These are phyloP conservation scores for Epichloe uncinata DNA, from an alignment of 2,329 filamentous ascomycete species.

Conservation along the genomic window DNA sequence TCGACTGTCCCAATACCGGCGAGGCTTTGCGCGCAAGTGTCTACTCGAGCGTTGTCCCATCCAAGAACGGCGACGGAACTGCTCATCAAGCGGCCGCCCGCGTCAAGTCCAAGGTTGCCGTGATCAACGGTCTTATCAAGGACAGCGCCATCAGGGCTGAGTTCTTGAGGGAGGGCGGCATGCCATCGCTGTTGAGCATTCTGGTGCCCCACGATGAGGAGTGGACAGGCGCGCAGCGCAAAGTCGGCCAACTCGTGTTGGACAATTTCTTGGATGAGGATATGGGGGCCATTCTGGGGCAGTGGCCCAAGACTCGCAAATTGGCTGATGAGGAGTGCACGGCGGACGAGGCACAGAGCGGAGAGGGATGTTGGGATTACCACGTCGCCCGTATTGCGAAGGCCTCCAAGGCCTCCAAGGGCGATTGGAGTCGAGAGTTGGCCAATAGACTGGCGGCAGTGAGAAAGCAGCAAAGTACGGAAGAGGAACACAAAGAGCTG, in stretches of 20 bases:
- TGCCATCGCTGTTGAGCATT: slow-evolving; percentile 39
- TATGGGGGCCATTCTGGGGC: slow-evolving; percentile 43
- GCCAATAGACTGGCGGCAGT: slow-evolving; percentile 20
- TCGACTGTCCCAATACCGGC: slow-evolving; percentile 21
- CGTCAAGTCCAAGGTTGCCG: slow-evolving; percentile 30
- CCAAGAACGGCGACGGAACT: slow-evolving; percentile 8
- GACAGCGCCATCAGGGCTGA: slow-evolving; percentile 36
- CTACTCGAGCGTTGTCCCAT: slow-evolving; percentile 28
- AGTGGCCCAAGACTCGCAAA: slow-evolving; percentile 36
- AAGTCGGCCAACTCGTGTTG: slow-evolving; percentile 43
- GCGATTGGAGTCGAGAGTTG: slow-evolving; percentile 34
- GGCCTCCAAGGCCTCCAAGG: slow-evolving; percentile 21
- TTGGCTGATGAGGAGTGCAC: slow-evolving; percentile 24
- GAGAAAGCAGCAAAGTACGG: slow-evolving; percentile 13
- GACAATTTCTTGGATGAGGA: slow-evolving; percentile 55
- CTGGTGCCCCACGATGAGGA: slow-evolving; percentile 32
- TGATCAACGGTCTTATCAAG: slow-evolving; percentile 44
- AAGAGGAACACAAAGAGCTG: slow-evolving; percentile 18
- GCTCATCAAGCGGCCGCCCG: slow-evolving; percentile 14
- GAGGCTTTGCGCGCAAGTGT: slow-evolving; percentile 23
- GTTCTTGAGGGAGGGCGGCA: slow-evolving; percentile 42
- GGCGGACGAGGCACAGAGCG: slow-evolving; percentile 16
- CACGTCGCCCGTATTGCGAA: slow-evolving; percentile 29
- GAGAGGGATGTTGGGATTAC: slow-evolving; percentile 47
- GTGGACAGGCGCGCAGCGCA: slow-evolving; percentile 38